Percentiles rank a stretch among this genome's conserved stretches.
Evolutionary conservation across 2,329 filamentous ascomycete species (phyloP).

Genomic region (Ceratocystis lukuohia): DNA sequence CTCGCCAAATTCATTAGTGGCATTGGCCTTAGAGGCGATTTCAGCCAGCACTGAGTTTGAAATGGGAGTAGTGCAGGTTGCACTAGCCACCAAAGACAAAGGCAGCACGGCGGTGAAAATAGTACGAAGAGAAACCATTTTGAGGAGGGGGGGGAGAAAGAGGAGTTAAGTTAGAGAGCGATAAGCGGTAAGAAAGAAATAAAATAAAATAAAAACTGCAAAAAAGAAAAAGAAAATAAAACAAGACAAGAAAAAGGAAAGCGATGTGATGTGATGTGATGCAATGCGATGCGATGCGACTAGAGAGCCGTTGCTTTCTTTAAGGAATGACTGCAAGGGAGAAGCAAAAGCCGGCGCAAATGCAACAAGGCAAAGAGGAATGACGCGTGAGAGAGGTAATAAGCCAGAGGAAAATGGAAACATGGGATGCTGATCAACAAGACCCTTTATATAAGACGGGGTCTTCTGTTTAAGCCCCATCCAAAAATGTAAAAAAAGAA

Average conservation of each 20-base stretch:
- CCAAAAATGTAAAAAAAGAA: neutral
- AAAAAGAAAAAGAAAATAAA: neutral
- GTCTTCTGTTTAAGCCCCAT: neutral
- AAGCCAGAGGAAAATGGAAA: neutral
- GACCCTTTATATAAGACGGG: neutral
- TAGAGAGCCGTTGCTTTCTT: neutral
- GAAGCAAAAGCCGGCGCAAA: neutral
- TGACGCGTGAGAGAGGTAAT: neutral
- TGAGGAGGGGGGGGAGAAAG: neutral
- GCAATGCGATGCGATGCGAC: too few relatives aligned
- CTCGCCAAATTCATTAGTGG: constrained; percentile 20
- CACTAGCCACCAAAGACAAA: constrained; percentile 11
- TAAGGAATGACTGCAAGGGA: constrained; percentile 2
- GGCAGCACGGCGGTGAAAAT: constrained; percentile 7
- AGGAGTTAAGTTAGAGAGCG: neutral
- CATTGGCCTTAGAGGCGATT: constrained; percentile 11
- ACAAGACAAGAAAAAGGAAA: too few relatives aligned
- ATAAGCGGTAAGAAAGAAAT: neutral
- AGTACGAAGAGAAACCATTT: constrained; percentile 11
- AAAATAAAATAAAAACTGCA: neutral
- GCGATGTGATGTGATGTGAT: neutral
- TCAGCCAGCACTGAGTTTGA: constrained; percentile 8
- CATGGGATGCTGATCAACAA: neutral
- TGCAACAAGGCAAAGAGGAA: neutral
- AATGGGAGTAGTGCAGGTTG: constrained; percentile 11